Evolutionary conservation across 257 asterid species (phyloP), one percentile per base, ranked within the genome.

Genomic region (Nicotiana otophora): DNA sequence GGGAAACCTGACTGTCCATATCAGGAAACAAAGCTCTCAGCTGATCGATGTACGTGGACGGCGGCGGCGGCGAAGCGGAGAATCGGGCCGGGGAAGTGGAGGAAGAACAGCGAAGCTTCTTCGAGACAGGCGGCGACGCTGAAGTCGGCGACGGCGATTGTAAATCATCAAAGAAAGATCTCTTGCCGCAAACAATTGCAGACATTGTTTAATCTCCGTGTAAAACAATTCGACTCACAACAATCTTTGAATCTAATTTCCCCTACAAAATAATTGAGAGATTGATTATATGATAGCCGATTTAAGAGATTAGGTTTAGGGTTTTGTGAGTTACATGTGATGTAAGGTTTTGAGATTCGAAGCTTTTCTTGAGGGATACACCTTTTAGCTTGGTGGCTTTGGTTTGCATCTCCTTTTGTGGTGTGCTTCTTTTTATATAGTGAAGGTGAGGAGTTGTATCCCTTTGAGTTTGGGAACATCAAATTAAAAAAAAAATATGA

Each of bases 131-230:
- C 81, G 90, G 92, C 14, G 96, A 86, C 0, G 90, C 86, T 14
- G 93, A 90, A 39, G 85, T 77, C 61, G 98, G 94, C 77, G 95
- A 89, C 61, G 91, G 83, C 66, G 94, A 84, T 77, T 89, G 94
- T 42, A 87, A 84, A 19, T 92, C 98, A 82, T 95, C 98, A 69
- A 91, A 89, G 91, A 92, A 95, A 30, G 95, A 92, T 85, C 98
- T 88, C 95, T 95, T 95, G 58, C 98, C 94, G 55, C 98, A 95
- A 55, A 95, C 90, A 15, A 91, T 72, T 17, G 97, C 97, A 90
- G 98, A 91, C 98, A 95, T 95, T 46, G 84, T 90, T 62, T 4
- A 74, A 20, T 72, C 61, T 57, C 66, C 51, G 51, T 42, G 51
- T 42, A 2, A 42, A 42, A 42, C 11, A 42, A 8, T 53, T 11